Conservation (phyloP, 2,329 filamentous ascomycete genomes). For the Aspergillus fumigatiaffinis region DNA sequence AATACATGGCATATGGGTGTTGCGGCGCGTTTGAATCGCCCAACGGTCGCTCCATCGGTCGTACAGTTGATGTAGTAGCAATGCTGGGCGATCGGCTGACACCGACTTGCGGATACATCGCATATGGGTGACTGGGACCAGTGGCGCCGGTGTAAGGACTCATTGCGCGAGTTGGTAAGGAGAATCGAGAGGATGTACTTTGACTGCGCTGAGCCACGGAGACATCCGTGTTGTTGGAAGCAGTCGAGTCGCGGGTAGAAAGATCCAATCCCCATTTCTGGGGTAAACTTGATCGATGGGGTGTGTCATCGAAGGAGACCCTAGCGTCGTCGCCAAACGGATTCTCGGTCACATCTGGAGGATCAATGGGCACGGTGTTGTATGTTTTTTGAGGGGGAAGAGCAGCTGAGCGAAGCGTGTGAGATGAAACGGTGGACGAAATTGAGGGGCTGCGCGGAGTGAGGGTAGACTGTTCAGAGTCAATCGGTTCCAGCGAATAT, state of each 20-base stretch:
- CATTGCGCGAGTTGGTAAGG: slow-evolving; percentile 45
- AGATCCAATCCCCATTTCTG: slow-evolving; percentile 27
- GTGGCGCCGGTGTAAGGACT: slow-evolving; percentile 67
- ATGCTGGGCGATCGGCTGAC: slow-evolving; percentile 59
- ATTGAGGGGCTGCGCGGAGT: slow-evolving; percentile 27
- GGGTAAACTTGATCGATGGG: slow-evolving; percentile 33
- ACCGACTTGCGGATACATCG: slow-evolving; percentile 73
- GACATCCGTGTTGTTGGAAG: slow-evolving; percentile 26
- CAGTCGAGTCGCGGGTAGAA: slow-evolving; percentile 30
- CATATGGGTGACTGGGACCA: slow-evolving; percentile 78
- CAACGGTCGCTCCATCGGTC: slow-evolving; percentile 56
- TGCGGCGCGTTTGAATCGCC: slow-evolving; percentile 63
- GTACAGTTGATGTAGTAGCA: slow-evolving; percentile 66
- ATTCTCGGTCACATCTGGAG: slow-evolving; percentile 22
- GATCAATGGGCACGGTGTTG: slow-evolving; percentile 20
- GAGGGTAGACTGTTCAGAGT: slow-evolving; percentile 30
- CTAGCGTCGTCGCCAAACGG: slow-evolving; percentile 36
- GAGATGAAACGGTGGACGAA: slow-evolving; percentile 31
- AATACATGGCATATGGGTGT: slow-evolving; percentile 83
- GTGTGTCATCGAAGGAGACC: slow-evolving; percentile 28
- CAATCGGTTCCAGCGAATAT: slow-evolving; percentile 42
- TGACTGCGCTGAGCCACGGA: slow-evolving; percentile 38
- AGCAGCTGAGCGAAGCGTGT: slow-evolving; percentile 27
- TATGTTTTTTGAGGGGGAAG: slow-evolving; percentile 23
- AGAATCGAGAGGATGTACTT: slow-evolving; percentile 44